phyloP scores from a whole-genome alignment of 805 yeast genomes.

The Suhomyces pyralidae region DNA sequence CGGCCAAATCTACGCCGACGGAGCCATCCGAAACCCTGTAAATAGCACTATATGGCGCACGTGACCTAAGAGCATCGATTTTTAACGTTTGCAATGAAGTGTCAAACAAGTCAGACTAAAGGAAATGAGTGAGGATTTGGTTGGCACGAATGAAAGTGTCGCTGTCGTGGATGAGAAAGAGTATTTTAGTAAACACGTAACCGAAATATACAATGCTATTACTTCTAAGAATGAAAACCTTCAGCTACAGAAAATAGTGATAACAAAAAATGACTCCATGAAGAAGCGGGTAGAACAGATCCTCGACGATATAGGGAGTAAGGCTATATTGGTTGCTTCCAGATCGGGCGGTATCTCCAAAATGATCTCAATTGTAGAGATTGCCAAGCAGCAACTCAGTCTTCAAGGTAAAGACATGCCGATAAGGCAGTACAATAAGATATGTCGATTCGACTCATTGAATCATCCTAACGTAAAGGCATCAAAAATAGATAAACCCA shows the following conservation, averaged over 20 bases:
- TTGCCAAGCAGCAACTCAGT: constrained; percentile 13
- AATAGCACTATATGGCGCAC: background rate
- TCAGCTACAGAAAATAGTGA: constrained; percentile 2
- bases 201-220: constrained; percentile 5
- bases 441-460: constrained; percentile 4
- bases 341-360: constrained; percentile 16
- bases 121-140: background rate
- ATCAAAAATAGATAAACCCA: background rate
- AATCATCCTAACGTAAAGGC: background rate
- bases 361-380: constrained; percentile 20
- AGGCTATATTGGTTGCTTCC: constrained; percentile 15
- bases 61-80: constrained; percentile 13
- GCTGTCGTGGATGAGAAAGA: constrained; percentile 4
- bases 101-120: background rate
- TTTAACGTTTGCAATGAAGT: background rate
- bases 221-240: background rate
- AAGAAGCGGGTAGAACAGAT: constrained; percentile 13
- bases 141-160: background rate
- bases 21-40: background rate
- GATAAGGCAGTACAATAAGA: constrained; percentile 12
- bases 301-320: constrained; percentile 7
- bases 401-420: background rate
- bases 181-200: constrained; percentile 4
- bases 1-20: background rate
- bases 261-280: constrained; percentile 16